A percentile compares a stretch with the other conserved stretches of the same genome.
Conservation (phyloP, 352 stramenopile species). For the Globisporangium acanthophoron region DNA sequence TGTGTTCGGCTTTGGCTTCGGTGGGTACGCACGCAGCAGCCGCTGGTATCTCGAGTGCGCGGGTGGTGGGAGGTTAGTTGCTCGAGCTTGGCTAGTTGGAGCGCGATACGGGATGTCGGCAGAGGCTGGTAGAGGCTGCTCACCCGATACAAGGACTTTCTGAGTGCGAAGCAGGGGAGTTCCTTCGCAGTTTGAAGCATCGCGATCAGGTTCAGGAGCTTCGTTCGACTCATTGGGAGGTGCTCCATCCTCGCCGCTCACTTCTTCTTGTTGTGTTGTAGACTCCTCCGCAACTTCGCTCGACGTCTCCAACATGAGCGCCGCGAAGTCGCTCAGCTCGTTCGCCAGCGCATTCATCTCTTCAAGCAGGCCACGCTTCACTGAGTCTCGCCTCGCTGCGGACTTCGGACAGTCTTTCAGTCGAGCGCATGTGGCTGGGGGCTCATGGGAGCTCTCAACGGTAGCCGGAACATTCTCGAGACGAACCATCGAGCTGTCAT, state of each 20-base stretch:
- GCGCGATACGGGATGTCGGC: not conserved
- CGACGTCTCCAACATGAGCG: constrained; percentile 5
- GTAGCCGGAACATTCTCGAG: too few relatives aligned
- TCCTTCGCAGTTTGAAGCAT: too few relatives aligned
- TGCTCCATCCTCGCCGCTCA: not conserved
- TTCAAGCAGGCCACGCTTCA: constrained; percentile 2
- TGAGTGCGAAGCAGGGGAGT: too few relatives aligned
- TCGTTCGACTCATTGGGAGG: not conserved
- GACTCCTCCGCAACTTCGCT: not conserved
- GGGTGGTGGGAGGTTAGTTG: not conserved
- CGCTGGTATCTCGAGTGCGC: constrained; percentile 3
- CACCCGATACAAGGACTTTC: too few relatives aligned
- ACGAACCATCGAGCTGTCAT: too few relatives aligned
- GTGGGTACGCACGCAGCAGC: constrained; percentile 4
- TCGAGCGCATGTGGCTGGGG: too few relatives aligned
- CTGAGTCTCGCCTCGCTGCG: not conserved
- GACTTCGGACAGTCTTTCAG: not conserved
- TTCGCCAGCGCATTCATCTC: constrained; percentile 12
- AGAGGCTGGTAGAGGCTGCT: too few relatives aligned
- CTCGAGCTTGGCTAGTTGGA: not conserved
- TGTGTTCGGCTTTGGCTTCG: not conserved
- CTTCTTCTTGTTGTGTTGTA: not conserved
- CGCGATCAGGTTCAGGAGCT: not conserved
- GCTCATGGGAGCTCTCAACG: too few relatives aligned
- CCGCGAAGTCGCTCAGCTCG: constrained; percentile 23